Evolutionary conservation across 139 green algal species (phyloP), one percentile per base, ranked within the genome.

Genomic region (Mesotaenium endlicherianum): DNA sequence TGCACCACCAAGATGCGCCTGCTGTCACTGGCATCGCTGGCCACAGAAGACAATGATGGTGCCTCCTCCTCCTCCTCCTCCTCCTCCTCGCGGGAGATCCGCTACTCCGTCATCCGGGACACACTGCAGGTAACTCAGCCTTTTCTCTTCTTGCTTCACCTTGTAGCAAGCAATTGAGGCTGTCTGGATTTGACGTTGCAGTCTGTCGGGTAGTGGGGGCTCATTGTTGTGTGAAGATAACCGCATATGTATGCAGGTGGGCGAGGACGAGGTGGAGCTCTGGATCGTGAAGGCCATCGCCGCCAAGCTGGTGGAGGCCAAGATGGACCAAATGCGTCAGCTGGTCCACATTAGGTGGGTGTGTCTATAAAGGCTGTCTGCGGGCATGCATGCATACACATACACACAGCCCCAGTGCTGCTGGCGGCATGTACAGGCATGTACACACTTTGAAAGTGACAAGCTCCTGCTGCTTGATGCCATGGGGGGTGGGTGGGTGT

Each of bases 311-410:
- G 16, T 90, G 30, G 87, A 91, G 58, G 87, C 77, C 2, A 91
- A 88, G 44, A 85, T 91, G 87, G 87, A 91, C 41, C 87, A 91
- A 82, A n/a, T 89, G 17, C 45, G 80, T 8, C 40, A 90, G 57
- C 64, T 88, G 2, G 86, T 82, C 8, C 40, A 90, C 8, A 75
- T 90, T 34, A 89, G 55, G 64, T 75, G 16, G 64, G 16, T 43
- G 16, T 75, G 14, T 47, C 14, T 43, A 14, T 14, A 42, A 58
- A 26, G 34, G 16, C 14, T 75, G 16, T 16, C 17, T 44, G 17
- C 16, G 14, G 16, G 11, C 16, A 26, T 75, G 34, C 40, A 75
- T 43, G 16, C 64, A 17, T 75, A 16, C 64, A 42, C 40, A 16
- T 75, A 11, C 14, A 26, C 64, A 42, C 40, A 42, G 14, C 16